phyloP scores from a whole-genome alignment of 192 early-diverging fungal genomes.

The Tieghemiomyces parasiticus region DNA sequence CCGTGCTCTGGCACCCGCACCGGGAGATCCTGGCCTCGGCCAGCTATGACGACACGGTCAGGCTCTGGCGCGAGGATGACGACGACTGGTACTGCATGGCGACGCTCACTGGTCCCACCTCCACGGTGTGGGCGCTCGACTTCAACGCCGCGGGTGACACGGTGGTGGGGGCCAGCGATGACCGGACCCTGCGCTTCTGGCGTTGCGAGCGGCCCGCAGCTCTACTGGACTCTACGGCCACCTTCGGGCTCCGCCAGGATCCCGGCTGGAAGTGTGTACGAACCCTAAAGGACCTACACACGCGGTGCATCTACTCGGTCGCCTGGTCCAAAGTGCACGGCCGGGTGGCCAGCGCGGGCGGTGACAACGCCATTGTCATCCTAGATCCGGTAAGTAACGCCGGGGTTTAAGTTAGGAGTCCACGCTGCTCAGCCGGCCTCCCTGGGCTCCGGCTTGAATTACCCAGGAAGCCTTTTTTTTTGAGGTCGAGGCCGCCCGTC shows the following conservation, averaged over 20 bases:
- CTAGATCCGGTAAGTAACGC: slow-evolving; percentile 27
- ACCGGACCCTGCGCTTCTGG: slow-evolving; percentile 76
- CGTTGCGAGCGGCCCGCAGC: slow-evolving; percentile 16
- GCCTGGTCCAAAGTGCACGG: slow-evolving; percentile 72
- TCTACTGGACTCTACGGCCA: slow-evolving; percentile 30
- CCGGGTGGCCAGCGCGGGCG: slow-evolving; percentile 60
- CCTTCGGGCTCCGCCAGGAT: slow-evolving; percentile 33
- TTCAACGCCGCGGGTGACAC: slow-evolving; percentile 54
- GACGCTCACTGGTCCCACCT: slow-evolving; percentile 68
- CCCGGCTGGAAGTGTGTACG: slow-evolving; percentile 54
- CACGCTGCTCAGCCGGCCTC: too few species aligned
- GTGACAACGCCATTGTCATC: slow-evolving; percentile 66
- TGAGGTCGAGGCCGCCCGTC: too few species aligned
- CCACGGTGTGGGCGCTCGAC: slow-evolving; percentile 89
- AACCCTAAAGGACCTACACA: slow-evolving; percentile 51
- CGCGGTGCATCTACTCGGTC: slow-evolving; percentile 81
- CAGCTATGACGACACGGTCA: slow-evolving; percentile 89
- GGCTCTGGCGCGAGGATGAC: slow-evolving; percentile 86
- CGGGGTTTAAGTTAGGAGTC: too few species aligned
- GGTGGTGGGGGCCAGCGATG: slow-evolving; percentile 73
- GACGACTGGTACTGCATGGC: slow-evolving; percentile 94
- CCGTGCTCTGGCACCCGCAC: slow-evolving; percentile 81
- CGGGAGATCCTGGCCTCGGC: slow-evolving; percentile 73
- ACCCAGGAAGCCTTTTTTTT: too few species aligned
- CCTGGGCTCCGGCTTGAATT: too few species aligned